Evolutionary conservation across 2,329 filamentous ascomycete species (phyloP), one percentile per base, ranked within the genome.

Genomic region (Talaromyces piceae): DNA sequence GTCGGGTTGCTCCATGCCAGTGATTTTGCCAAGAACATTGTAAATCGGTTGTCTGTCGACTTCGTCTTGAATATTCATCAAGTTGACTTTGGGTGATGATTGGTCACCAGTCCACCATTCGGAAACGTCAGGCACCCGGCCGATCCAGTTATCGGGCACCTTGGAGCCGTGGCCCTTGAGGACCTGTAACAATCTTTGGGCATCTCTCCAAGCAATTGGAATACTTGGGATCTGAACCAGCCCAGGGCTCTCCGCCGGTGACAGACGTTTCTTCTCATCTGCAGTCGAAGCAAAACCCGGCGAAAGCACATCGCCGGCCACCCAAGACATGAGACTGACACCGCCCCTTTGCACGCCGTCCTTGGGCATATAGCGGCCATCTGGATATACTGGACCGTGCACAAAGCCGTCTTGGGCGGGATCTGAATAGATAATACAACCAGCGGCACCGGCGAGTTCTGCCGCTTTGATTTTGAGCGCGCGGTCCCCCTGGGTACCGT

Each of bases 381-480:
- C 75, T 0, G 91, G 91, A 58, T 84, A 90, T 0, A 81, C 77
- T 1, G 82, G 75, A 3, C 90, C 91, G 58, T 81, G 80, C 25
- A 80, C 68, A 61, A 91, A 93, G 1, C 90, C 90, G 63, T 95
- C 87, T 47, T 96, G 86, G 1, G 79, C 77, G 0, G 91, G 91
- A 64, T 97, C 93, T 47, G 86, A 95, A 73, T 96, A 98, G 52
- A 95, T 87, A 51, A 98, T 80, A 61, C 89, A 94, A 12, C 91
- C 93, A 2, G 78, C 82, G 57, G 90, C 93, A 1, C 93, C 93
- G 12, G 87, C 88, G 59, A 88, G 67, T 68, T 96, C 88, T 1
- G 93, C 93, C 8, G 88, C 87, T 70, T 91, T 95, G 61, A 98
- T 80, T 68, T 97, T 96, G 59, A 94, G 71, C 1, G 82, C 87